A percentile compares a stretch with the other conserved stretches of the same genome.
Evolutionary conservation across 179 eudicot species (phyloP).

Genomic region (Spergularia azorica): DNA sequence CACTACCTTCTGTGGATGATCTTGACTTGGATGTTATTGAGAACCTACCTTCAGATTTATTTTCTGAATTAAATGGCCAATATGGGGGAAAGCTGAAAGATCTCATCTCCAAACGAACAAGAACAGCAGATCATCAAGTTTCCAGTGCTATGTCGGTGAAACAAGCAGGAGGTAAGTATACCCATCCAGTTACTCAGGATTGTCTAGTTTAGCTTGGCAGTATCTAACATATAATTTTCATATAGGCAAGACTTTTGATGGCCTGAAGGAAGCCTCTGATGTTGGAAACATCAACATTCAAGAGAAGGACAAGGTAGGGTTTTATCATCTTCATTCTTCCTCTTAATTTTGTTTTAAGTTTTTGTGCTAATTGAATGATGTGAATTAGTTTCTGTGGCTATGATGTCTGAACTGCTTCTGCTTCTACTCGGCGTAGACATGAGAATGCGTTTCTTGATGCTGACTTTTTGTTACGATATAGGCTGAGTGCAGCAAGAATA

Average conservation of each 20-base stretch:
- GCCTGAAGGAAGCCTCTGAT: slow-evolving; percentile 22
- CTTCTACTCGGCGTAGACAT: background rate
- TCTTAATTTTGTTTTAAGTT: background rate
- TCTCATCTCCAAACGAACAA: slow-evolving; percentile 53
- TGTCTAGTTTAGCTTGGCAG: background rate
- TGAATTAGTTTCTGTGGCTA: background rate
- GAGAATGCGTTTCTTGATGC: background rate
- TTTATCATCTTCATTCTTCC: slow-evolving; percentile 22
- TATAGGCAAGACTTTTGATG: slow-evolving; percentile 30
- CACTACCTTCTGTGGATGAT: slow-evolving; percentile 71
- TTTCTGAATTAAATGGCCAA: slow-evolving; percentile 77
- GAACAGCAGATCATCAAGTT: slow-evolving; percentile 31
- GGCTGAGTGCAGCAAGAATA: slow-evolving; percentile 30
- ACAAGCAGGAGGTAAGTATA: slow-evolving; percentile 37
- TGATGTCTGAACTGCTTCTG: background rate
- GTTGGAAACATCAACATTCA: slow-evolving; percentile 19
- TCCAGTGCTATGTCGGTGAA: slow-evolving; percentile 22
- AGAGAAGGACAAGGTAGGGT: slow-evolving; percentile 38
- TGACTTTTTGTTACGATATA: slow-evolving; percentile 26
- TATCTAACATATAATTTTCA: slow-evolving; percentile 24
- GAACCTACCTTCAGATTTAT: slow-evolving; percentile 81
- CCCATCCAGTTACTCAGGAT: slow-evolving; percentile 12
- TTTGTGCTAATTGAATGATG: background rate
- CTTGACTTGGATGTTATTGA: slow-evolving; percentile 79
- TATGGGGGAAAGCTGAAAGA: slow-evolving; percentile 71